Evolutionary conservation across 495 filamentous ascomycete genomes (phyloP), one percentile per base, ranked within the genome.

Genomic region (Penicillium ochrochloron): DNA sequence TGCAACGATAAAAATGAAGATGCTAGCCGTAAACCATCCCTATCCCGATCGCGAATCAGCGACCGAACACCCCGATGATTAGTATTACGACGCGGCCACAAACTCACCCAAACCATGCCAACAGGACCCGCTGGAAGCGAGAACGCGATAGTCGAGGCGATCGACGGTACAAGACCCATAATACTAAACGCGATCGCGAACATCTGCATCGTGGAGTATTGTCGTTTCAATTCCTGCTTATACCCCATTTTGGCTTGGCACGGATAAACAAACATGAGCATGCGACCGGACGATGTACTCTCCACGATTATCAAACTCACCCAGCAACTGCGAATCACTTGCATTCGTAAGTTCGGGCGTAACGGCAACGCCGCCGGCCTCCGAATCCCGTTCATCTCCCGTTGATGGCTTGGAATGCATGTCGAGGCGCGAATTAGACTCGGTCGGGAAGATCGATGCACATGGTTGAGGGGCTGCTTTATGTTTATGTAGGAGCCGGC

Each of bases 151-250:
- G 88, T 90, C 11, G 84, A 85, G 8, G 88, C 87, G 63, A 91
- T 89, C 14, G 86, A 89, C 0, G 88, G 88, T 6, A 91, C 77
- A 6, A 91, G 73, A 6, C 88, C 88, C 87, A 91, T 91, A 64
- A 91, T 90, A 65, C 83, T 86, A 70, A 90, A 91, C 2, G 88
- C 88, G 65, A 91, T 86, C 34, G 87, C 88, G 68, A 91, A 91
- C 23, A 90, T 78, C 72, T 91, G 86, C 27, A 86, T 67, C 61
- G 85, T 86, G 14, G 83, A 85, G 66, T 89, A 90, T 55, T 89
- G 87, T 6, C 88, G 78, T 17, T 82, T 80, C 37, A 91, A 76
- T 71, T 91, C 88, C 73, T 91, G 88, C 72, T 88, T 90, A 78
- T 91, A 91, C 0, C 88, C 88, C 67, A 91, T 75, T 29, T 69